Base-by-base conservation (phyloP, 345 rosid genomes). In the Cardamine chenopodiifolia region DNA sequence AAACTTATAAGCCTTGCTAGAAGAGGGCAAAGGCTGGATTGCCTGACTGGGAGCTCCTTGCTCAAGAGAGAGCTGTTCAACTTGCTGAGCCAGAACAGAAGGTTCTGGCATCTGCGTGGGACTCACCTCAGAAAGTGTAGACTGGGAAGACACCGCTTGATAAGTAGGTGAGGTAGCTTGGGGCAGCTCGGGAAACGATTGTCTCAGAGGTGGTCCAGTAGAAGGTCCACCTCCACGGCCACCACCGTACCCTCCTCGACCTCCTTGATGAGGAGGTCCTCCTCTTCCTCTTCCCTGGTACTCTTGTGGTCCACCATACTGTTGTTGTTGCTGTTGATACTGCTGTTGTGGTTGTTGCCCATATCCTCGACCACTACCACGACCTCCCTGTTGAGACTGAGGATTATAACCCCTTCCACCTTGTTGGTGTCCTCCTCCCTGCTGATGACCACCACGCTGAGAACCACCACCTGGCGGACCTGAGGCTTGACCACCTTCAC, bases 181-280 rank as follows among this genome's bases (percentile, higher is more conserved):
- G 85, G 85, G 93, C 96, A 87, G 98, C 89, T 96, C 98, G 94
- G 96, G 96, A 79, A 83, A 66, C 56, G 89, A 80, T 59, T 83
- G 78, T 83, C 90, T 87, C 31, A 86, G 70, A 34, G 87, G 86
- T 42, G 82, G 86, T 71, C 87, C 86, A 62, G 86, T 72, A 78
- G 87, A 71, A 17, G 83, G 68, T 61, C 81, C 88, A 71, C 89
- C 94, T 60, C 90, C 89, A 17, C 86, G 72, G 74, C 86, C 79
- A 77, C 80, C 79, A 23, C 83, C 81, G 71, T 82, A 79, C 12
- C 89, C 85, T 72, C 90, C 87, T 40, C 88, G 88, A 60, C 87
- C 85, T 50, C 90, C 94, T 66, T 84, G 87, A 47, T 84, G 89
- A 61, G 86, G 79, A 35, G 85, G 86, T 42, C 87, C 92, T 70